Evolutionary conservation across 345 rosid genomes (phyloP), one percentile per base, ranked within the genome.

Genomic region (Camelina sativa): DNA sequence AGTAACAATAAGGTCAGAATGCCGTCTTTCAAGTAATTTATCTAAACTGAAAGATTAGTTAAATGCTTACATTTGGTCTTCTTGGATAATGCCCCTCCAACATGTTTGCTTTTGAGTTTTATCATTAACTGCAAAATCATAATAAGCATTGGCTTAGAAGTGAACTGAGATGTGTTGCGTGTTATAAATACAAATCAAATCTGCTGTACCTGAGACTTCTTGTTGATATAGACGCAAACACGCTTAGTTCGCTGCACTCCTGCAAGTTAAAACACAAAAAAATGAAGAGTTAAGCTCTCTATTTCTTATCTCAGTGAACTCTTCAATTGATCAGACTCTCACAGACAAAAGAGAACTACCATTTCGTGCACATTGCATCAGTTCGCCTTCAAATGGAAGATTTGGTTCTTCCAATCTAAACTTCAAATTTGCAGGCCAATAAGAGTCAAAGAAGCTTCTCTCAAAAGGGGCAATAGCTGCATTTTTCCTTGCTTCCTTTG

Each of bases 401-500:
- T 60, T 73, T 61, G 78, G 35, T 67, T 73, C 74, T 25, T 62
- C 78, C 58, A 50, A 12, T 66, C 73, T 60, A 61, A 67, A 71
- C 68, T 73, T 79, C 65, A 82, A 68, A 50, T 79, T 79, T 25
- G 80, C 67, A 65, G 82, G 72, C 82, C 85, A 73, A 3, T 62
- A 82, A 58, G 83, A 61, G 54, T 87, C 96, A 52, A 85, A 70
- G 73, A 85, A 69, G 65, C 87, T 83, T 76, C 78, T 86, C 47
- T 89, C 96, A 3, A 77, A 91, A 13, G 96, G 98, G 79, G 96
- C 85, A 74, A 89, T 89, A 12, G 97, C 65, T 19, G 98, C 92
- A 13, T 87, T 91, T 81, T 85, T 94, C 79, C 84, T 86, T 62
- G 96, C 87, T 84, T 94, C 98, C 71, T 86, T 93, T 32, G 94